Evolutionary conservation across 78 protist genomes (phyloP), one percentile per base, ranked within the genome.

Genomic region (Parvularia atlantis): DNA sequence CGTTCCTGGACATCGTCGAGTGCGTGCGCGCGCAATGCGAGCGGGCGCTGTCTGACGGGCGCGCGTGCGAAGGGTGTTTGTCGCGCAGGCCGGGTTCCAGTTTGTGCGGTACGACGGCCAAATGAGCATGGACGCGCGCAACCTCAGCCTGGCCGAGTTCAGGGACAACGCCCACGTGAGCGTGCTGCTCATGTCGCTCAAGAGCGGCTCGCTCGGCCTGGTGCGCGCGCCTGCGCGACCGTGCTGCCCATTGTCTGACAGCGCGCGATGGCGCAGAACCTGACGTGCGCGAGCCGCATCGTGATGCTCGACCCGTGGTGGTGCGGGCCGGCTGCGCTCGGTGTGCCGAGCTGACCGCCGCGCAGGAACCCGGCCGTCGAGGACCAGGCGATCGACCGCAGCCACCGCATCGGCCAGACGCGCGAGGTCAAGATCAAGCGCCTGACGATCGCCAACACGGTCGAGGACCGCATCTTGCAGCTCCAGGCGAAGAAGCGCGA

Each of bases 361-460:
- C n/a, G 36, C 10, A 40, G 40, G 39, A 72, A 72, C 35, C 56
- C 72, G 6, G 76, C 69, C 0, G 72, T 81, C 14, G 89, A 83
- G 39, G 64, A 58, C 28, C 89, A 85, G 28, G 89, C 90, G 10
- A 40, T 81, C 48, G 77, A 83, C 58, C 85, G 90, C 5, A 76
- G 78, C 28, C 89, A 87, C 52, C 73, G 92, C 20, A 78, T 87
- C 52, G 92, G 92, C 39, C 93, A 88, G 73, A 57, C 39, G 4
- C 63, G 66, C 16, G 81, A 80, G 30, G 84, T 89, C 31, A 77
- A 30, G 33, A 82, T 91, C 14, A 72, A 59, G 19, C 67, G 83
- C 48, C 46, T 75, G 6, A 46, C 73, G 22, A 54, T 88, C 26
- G 66, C 63, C n/a, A 60, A 79, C 73, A 31, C 76, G 2, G 68